These are phyloP conservation scores for Cordyceps pruinosa DNA, from an alignment of 2,329 filamentous ascomycete genomes.

Conservation along the genomic window DNA sequence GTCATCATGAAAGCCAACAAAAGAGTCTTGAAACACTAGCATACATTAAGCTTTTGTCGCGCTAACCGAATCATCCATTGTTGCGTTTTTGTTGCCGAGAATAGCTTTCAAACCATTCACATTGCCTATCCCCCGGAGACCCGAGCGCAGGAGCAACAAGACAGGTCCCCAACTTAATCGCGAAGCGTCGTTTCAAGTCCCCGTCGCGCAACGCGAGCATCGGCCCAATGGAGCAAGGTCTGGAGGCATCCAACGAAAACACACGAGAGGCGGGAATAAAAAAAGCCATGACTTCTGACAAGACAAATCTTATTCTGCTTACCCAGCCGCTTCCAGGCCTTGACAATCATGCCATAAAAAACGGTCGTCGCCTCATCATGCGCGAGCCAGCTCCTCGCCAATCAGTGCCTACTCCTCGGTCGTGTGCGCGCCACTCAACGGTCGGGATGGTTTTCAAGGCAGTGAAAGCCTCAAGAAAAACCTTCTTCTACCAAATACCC, in stretches of 20 bases:
- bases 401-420: background rate
- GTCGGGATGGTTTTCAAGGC: background rate
- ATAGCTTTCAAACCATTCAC: background rate
- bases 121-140: background rate
- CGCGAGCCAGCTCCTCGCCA: background rate
- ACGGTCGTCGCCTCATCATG: background rate
- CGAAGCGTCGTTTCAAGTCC: background rate
- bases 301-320: background rate
- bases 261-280: background rate
- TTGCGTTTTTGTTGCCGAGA: background rate
- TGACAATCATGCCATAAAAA: background rate
- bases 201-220: no score
- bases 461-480: no score
- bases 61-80: background rate
- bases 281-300: no score
- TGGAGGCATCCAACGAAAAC: background rate
- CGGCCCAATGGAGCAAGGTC: no score
- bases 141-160: background rate
- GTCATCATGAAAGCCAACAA: background rate
- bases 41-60: slow-evolving; percentile 4
- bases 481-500: no score
- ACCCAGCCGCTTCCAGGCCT: background rate
- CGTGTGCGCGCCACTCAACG: background rate
- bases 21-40: slow-evolving; percentile 9
- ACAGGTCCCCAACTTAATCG: background rate